phyloP scores from a whole-genome alignment of 192 early-diverging fungal genomes.

The Mortierella hygrophila region DNA sequence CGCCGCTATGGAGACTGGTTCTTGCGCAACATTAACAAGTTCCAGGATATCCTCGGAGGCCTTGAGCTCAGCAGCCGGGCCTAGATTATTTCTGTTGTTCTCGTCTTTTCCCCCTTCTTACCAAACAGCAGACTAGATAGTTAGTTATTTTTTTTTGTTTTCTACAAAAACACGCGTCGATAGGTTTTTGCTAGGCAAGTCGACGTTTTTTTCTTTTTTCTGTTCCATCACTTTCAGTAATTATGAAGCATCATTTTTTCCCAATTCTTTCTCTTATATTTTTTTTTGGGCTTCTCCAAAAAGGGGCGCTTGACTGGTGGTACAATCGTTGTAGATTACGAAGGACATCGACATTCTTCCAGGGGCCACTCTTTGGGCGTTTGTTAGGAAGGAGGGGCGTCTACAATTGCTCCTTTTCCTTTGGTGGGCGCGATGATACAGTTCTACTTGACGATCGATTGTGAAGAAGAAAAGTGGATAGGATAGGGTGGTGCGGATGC shows the following conservation, averaged over 20 bases:
- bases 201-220: not conserved
- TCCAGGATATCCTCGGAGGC: conserved; percentile 69
- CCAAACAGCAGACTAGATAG: not conserved
- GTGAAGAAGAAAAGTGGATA: not conserved
- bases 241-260: conserved; percentile 4
- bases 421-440: not conserved
- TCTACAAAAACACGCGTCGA: conserved; percentile 4
- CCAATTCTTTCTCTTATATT: not conserved
- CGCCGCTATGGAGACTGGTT: conserved; percentile 96
- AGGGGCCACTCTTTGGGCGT: too few species aligned
- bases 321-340: not conserved
- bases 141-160: not conserved
- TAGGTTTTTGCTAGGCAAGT: not conserved
- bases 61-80: conserved; percentile 51
- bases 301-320: not conserved
- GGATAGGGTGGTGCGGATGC: not conserved
- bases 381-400: not conserved
- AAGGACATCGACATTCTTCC: not conserved
- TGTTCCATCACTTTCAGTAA: not conserved
- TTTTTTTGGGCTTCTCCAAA: not conserved
- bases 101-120: not conserved
- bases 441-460: not conserved
- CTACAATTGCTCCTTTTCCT: not conserved
- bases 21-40: conserved; percentile 93
- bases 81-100: conserved; percentile 8